A percentile compares a stretch with the other conserved stretches of the same genome.
Conservation (phyloP, 805 yeast species). For the Barnettozyma sucrosica region DNA sequence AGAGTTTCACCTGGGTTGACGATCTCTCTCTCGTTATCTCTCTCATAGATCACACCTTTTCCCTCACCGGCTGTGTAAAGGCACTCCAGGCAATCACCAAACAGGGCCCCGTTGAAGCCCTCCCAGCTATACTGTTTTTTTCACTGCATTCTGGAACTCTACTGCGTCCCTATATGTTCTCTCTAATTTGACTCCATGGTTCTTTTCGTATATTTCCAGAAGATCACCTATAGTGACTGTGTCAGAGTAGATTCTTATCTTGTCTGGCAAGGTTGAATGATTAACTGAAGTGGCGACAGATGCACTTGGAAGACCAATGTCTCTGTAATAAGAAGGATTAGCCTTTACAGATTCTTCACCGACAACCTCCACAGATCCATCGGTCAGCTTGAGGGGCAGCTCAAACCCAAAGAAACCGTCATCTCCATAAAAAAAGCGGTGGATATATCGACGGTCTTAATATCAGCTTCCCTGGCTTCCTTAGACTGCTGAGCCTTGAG, state of each 20-base stretch:
- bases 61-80: constrained; percentile 34
- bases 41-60: constrained; percentile 29
- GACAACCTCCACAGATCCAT: not conserved
- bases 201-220: constrained; percentile 34
- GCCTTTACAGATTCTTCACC: not conserved
- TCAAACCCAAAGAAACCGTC: constrained; percentile 20
- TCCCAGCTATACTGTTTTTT: constrained; percentile 10
- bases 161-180: constrained; percentile 21
- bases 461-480: constrained; percentile 36
- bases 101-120: constrained; percentile 29
- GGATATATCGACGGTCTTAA: constrained; percentile 42
- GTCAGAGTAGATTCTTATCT: constrained; percentile 38
- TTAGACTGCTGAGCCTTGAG: constrained; percentile 27
- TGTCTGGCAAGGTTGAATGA: constrained; percentile 34
- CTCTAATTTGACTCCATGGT: constrained; percentile 29
- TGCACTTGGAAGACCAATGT: not conserved
- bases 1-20: constrained; percentile 39
- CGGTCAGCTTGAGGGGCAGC: not conserved
- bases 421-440: constrained; percentile 37
- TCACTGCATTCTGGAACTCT: constrained; percentile 5
- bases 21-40: constrained; percentile 33
- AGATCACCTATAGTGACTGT: constrained; percentile 34
- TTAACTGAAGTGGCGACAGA: not conserved
- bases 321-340: not conserved
- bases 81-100: constrained; percentile 33